Base-by-base conservation (phyloP, 257 asterid species). In the Orobanche coerulescens region DNA sequence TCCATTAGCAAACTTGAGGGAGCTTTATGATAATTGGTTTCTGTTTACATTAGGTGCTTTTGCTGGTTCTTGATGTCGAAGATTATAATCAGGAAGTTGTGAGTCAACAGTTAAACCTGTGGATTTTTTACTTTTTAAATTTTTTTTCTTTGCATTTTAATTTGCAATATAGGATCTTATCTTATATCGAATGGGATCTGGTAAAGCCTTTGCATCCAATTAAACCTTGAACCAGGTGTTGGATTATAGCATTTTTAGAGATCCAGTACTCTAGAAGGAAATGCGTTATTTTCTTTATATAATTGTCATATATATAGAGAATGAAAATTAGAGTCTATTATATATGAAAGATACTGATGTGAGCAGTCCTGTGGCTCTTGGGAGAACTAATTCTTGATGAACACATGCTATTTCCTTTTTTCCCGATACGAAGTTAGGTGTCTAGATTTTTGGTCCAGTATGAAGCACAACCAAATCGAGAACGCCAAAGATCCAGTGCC, bases 351-450 rank as follows among this genome's bases (percentile, higher is more conserved):
- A 23, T 51, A 42, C 8, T 37, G 24, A 58, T 64, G 12, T 42
- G 62, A 56, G 15, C 39, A 7, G 3, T 39, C 47, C n/a, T 30
- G 23, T n/a, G n/a, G n/a, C n/a, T n/a, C n/a, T n/a, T 5, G 26
- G 62, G 68, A 33, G 26, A 18, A 40, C 19, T 55, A 39, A 15
- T 9, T 5, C 28, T 37, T 48, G 64, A 34, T 43, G 42, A 49
- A 15, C 2, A 10, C 25, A 18, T 34, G 39, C 46, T 39, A 16
- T 69, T 22, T 43, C 23, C 25, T 36, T 59, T 63, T 28, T 28
- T 43, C 15, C 65, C 64, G n/a, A 15, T 15, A 25, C 37, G 73
- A 66, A 30, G 64, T 49, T 65, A 24, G 24, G 52, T 62, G 40
- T 26, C 26, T 18, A 28, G 54, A 37, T 50, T 42, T 34, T 63